These are phyloP conservation scores for Globisporangium camurandrum DNA, from an alignment of 352 stramenopile species.

Conservation along the genomic window DNA sequence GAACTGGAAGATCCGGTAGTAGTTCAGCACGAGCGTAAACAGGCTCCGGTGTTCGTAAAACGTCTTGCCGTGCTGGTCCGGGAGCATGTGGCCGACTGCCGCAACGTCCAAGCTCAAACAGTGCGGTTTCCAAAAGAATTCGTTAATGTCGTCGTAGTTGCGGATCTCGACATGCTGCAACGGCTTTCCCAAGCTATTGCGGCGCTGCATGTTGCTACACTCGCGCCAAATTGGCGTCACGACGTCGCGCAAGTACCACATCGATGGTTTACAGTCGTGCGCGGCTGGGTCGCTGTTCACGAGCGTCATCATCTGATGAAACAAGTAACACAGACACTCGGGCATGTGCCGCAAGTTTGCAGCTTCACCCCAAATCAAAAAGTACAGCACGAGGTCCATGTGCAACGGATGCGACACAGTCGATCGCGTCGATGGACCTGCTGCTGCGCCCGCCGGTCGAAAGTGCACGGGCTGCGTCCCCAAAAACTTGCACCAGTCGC, in stretches of 20 bases:
- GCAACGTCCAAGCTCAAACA: conserved; percentile 50
- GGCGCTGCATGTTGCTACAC: conserved; percentile 53
- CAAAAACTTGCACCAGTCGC: conserved; percentile 57
- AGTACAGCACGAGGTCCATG: conserved; percentile 93
- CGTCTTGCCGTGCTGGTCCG: conserved; percentile 63
- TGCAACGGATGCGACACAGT: conserved; percentile 52
- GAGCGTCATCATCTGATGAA: conserved; percentile 73
- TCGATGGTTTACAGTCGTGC: conserved; percentile 29
- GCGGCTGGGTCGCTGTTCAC: conserved; percentile 55
- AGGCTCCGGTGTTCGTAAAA: conserved; percentile 75
- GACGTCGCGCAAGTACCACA: conserved; percentile 53
- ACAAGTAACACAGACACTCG: conserved; percentile 95
- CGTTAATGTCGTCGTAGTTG: conserved; percentile 80
- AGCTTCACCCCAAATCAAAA: conserved; percentile 95
- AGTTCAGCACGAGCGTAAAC: conserved; percentile 69
- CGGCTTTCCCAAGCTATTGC: conserved; percentile 54
- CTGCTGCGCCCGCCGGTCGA: conserved; percentile 25
- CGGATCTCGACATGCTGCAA: conserved; percentile 60
- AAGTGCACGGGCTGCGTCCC: conserved; percentile 27
- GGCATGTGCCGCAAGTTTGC: conserved; percentile 95
- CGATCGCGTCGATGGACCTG: conserved; percentile 30
- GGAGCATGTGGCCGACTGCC: conserved; percentile 37
- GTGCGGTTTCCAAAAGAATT: conserved; percentile 75
- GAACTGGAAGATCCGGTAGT: conserved; percentile 78
- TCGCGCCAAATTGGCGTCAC: conserved; percentile 58